Percentiles rank a stretch among this genome's conserved stretches.
Conservation (phyloP, 2,329 filamentous ascomycete genomes). For the Xylaria sp. region DNA sequence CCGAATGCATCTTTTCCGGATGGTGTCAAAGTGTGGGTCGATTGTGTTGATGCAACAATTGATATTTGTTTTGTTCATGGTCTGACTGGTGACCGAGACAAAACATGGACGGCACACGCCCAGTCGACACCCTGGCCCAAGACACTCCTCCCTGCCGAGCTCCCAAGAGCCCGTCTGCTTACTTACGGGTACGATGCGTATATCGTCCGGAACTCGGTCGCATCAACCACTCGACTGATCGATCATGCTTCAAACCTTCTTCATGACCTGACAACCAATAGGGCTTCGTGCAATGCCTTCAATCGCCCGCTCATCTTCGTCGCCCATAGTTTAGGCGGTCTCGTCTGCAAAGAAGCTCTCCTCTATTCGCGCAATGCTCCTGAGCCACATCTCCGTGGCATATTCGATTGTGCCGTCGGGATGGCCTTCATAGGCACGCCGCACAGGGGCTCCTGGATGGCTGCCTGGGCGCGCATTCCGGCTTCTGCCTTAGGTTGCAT, state of each 20-base stretch:
- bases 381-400: slow-evolving; percentile 14
- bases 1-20: too few relatives aligned
- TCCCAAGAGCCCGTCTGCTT: slow-evolving; percentile 24
- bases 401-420: slow-evolving; percentile 12
- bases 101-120: slow-evolving; percentile 19
- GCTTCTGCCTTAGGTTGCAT: neutral
- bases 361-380: slow-evolving; percentile 16
- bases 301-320: slow-evolving; percentile 25
- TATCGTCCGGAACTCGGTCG: slow-evolving; percentile 5
- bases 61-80: slow-evolving; percentile 24
- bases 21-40: too few relatives aligned
- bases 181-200: slow-evolving; percentile 31
- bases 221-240: neutral
- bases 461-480: slow-evolving; percentile 7
- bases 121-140: slow-evolving; percentile 21
- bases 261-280: too few relatives aligned
- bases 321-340: slow-evolving; percentile 25
- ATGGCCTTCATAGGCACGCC: slow-evolving; percentile 28
- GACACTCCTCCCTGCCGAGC: slow-evolving; percentile 9
- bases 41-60: too few relatives aligned
- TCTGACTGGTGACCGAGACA: slow-evolving; percentile 22
- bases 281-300: too few relatives aligned
- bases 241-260: neutral
- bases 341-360: slow-evolving; percentile 29
- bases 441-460: slow-evolving; percentile 18